Conservation (phyloP, 163 green algal genomes). For the Coccomyxa subellipsoidea region DNA sequence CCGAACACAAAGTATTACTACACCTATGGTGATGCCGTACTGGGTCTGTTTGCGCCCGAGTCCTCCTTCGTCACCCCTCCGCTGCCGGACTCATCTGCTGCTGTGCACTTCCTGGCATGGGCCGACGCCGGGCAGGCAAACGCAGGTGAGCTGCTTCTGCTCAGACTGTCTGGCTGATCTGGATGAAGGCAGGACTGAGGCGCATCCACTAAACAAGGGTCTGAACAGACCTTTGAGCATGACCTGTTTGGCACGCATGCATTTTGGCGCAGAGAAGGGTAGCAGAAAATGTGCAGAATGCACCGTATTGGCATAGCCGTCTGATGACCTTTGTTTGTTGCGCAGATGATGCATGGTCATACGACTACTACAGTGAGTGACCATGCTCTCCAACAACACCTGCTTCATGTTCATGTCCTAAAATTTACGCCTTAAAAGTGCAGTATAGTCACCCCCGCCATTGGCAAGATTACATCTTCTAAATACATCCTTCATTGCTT, state of each 20-base stretch:
- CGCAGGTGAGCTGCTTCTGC: neutral
- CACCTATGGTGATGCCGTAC: conserved; percentile 9
- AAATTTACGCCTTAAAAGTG: too few relatives aligned
- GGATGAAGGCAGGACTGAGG: too few relatives aligned
- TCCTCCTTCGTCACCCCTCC: neutral
- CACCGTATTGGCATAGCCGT: neutral
- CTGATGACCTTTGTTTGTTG: neutral
- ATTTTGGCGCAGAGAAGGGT: too few relatives aligned
- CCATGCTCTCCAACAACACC: neutral
- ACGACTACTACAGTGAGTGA: neutral
- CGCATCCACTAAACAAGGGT: too few relatives aligned
- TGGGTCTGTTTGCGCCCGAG: neutral
- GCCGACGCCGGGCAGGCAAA: neutral
- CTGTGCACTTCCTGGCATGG: neutral
- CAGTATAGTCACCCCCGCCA: too few relatives aligned
- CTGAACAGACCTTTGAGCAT: too few relatives aligned
- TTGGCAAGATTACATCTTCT: too few relatives aligned
- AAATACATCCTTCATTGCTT: too few relatives aligned
- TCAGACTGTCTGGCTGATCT: too few relatives aligned
- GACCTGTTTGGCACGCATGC: too few relatives aligned
- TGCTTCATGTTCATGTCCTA: too few relatives aligned
- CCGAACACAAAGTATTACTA: conserved; percentile 32
- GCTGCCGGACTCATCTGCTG: neutral
- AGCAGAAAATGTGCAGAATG: too few relatives aligned
- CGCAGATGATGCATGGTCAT: neutral